Evolutionary conservation across 2,329 filamentous ascomycete species (phyloP), one percentile per base, ranked within the genome.

Genomic region (Ilyonectria sp.): DNA sequence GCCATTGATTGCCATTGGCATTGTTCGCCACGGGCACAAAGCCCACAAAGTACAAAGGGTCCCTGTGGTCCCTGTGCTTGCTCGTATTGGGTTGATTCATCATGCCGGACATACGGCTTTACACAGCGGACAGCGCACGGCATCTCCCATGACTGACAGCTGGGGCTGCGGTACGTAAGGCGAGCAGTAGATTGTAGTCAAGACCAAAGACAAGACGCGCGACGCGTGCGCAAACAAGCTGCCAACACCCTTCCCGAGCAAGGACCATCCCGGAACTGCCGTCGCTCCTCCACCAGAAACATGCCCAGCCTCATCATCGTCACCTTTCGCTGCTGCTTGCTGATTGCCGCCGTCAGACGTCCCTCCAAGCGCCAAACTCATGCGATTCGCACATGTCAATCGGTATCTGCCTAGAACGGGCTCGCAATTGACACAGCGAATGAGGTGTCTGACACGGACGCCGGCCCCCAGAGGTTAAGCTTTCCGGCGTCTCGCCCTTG

Each of bases 251-350:
- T 71, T 56, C 64, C 53, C 43, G 50, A 47, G 62, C 68, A 62
- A 62, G 64, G 73, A 65, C 54, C 57, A 74, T 63, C 68, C 73
- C 68, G 73, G 73, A 52, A 61, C 65, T 60, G 55, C 69, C 67
- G 72, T 52, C 63, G 67, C 71, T 69, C 63, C 64, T 68, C 71
- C 70, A 69, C 60, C 46, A 47, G 43, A 43, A 54, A 54, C 47
- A 64, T 62, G 55, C 40, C 55, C 59, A 71, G 49, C 61, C 56
- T 71, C 50, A 70, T 71, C 50, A 70, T 62, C 49, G 59, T 60
- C 50, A 50, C 49, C 49, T 54, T 61, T 31, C 8, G 19, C 35
- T 21, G 21, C 21, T 21, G 21, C 2, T 21, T 2, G 21, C 21
- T 19, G 33, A 44, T 33, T 33, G 56, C 49, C 49, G 33, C 26